Evolutionary conservation across 2,329 filamentous ascomycete genomes (phyloP).

Genomic region (Stemphylium lycopersici): DNA sequence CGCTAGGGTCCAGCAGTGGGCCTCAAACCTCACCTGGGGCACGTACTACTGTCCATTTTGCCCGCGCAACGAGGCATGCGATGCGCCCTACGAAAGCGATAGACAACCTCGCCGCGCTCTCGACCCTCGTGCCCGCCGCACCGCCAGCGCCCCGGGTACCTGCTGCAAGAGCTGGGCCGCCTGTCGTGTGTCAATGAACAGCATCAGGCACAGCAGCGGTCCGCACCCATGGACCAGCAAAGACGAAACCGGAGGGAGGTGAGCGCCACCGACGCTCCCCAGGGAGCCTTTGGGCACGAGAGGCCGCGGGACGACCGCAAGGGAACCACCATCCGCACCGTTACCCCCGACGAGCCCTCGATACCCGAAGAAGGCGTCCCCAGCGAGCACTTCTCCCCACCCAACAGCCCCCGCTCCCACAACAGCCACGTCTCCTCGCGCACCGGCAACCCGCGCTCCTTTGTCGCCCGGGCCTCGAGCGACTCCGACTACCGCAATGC

Average conservation of each 20-base stretch:
- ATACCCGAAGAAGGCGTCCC: constrained; percentile 26
- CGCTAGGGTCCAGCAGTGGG: constrained; percentile 11
- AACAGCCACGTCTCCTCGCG: constrained; percentile 26
- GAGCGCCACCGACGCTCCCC: constrained; percentile 28
- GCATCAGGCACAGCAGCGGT: constrained; percentile 18
- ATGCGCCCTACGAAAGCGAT: constrained; percentile 28
- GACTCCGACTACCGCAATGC: constrained; percentile 42
- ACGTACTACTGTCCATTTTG: constrained; percentile 11
- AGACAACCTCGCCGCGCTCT: constrained; percentile 18
- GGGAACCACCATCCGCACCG: constrained; percentile 61
- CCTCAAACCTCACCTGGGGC: constrained; percentile 10
- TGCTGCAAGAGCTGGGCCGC: constrained; percentile 20
- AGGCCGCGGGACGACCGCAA: constrained; percentile 31
- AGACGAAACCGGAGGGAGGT: constrained; percentile 34
- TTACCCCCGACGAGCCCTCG: constrained; percentile 64
- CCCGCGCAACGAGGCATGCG: constrained; percentile 22
- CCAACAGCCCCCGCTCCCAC: constrained; percentile 39
- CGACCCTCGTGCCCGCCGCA: constrained; percentile 7
- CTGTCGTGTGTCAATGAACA: constrained; percentile 22
- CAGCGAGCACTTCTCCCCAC: constrained; percentile 32
- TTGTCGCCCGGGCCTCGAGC: constrained; percentile 40
- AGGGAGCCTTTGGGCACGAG: constrained; percentile 21
- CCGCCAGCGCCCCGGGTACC: constrained; percentile 19
- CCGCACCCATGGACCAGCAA: constrained; percentile 38
- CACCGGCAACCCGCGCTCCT: constrained; percentile 33